Percentiles rank a stretch among this genome's conserved stretches.
phyloP scores from a whole-genome alignment of 495 filamentous ascomycete species.

The Lineolata rhizophorae region DNA sequence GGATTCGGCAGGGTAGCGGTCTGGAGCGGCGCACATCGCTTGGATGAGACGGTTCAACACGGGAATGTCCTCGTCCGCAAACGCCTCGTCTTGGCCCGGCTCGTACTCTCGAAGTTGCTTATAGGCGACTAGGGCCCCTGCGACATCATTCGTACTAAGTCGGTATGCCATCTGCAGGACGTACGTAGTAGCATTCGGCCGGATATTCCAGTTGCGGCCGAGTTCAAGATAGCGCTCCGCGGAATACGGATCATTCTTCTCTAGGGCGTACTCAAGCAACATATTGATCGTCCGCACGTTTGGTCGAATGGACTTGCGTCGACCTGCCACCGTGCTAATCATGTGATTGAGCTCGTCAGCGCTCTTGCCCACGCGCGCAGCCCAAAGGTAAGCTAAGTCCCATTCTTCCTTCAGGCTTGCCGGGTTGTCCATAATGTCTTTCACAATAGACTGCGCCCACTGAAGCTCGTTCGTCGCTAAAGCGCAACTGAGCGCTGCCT shows the following conservation, averaged over 20 bases:
- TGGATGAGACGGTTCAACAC: slow-evolving; percentile 57
- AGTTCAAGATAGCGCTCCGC: slow-evolving; percentile 51
- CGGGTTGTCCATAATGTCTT: background rate
- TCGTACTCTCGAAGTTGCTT: slow-evolving; percentile 25
- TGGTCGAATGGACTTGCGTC: slow-evolving; percentile 1
- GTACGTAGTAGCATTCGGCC: slow-evolving; percentile 40
- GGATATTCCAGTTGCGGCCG: slow-evolving; percentile 35
- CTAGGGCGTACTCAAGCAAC: slow-evolving; percentile 52
- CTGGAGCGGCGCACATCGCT: slow-evolving; percentile 34
- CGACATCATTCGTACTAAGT: slow-evolving; percentile 43
- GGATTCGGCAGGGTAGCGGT: slow-evolving; percentile 33
- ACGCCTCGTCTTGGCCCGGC: slow-evolving; percentile 19
- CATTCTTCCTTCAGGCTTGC: background rate
- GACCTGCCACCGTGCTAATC: slow-evolving; percentile 15
- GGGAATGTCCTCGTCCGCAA: slow-evolving; percentile 32
- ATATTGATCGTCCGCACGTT: slow-evolving; percentile 35
- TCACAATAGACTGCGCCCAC: background rate
- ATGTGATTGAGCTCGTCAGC: slow-evolving; percentile 15
- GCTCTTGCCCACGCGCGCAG: background rate
- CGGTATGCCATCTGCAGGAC: slow-evolving; percentile 56
- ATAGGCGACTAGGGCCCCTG: slow-evolving; percentile 40
- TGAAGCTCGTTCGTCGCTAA: background rate
- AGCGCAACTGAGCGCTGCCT: too few relatives aligned
- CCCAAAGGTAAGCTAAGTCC: background rate
- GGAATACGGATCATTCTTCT: slow-evolving; percentile 41